Conservation (phyloP, 345 rosid genomes). For the Ceriops tagal region DNA sequence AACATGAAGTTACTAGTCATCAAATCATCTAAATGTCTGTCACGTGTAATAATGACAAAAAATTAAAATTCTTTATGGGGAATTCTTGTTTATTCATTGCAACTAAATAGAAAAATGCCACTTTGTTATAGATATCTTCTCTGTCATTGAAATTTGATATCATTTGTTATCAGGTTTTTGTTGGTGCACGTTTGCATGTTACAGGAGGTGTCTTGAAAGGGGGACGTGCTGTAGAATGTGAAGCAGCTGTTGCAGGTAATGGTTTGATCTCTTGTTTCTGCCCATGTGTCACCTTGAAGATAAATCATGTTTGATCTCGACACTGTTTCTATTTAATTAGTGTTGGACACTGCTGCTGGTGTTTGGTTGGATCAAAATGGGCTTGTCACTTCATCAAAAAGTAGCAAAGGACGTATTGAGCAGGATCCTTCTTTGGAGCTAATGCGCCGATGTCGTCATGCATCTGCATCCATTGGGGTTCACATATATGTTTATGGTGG, state of each 20-base stretch:
- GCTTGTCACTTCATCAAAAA: slow-evolving; percentile 69
- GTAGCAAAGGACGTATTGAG: slow-evolving; percentile 58
- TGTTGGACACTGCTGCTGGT: slow-evolving; percentile 98
- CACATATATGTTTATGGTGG: slow-evolving; percentile 88
- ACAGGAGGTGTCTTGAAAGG: slow-evolving; percentile 89
- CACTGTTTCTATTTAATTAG: slow-evolving; percentile 30
- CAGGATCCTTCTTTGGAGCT: slow-evolving; percentile 75
- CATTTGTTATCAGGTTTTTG: slow-evolving; percentile 67
- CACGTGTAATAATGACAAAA: neutral
- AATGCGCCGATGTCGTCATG: slow-evolving; percentile 98
- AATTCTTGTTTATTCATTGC: neutral
- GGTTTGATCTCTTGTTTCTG: slow-evolving; percentile 5
- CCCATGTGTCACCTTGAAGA: slow-evolving; percentile 2
- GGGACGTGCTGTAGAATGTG: slow-evolving; percentile 81
- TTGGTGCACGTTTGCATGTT: slow-evolving; percentile 94
- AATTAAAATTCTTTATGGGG: slow-evolving; percentile 9
- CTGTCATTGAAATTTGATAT: slow-evolving; percentile 6
- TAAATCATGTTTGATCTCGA: neutral
- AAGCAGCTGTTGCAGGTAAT: slow-evolving; percentile 87
- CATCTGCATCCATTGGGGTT: slow-evolving; percentile 88
- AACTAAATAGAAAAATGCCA: neutral
- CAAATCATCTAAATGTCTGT: no score
- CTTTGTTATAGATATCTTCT: neutral
- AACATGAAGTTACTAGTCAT: neutral
- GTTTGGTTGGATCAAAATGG: slow-evolving; percentile 97